These are phyloP conservation scores for Phlebiopsis gigantea DNA, from an alignment of 768 basidiomycete genomes.

Conservation along the genomic window DNA sequence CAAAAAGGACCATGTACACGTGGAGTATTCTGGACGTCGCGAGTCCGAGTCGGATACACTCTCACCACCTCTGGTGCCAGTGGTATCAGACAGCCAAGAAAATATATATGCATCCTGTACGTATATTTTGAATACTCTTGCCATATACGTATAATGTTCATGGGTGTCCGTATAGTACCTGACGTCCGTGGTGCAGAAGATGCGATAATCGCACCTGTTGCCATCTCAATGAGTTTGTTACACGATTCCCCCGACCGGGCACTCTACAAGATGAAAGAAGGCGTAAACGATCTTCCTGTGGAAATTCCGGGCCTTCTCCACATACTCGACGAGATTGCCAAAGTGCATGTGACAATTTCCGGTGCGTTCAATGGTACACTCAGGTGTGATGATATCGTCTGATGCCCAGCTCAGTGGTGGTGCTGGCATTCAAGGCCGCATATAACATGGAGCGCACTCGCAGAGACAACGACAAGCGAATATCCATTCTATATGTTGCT, in stretches of 20 bases:
- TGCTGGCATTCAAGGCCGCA: conserved; percentile 45
- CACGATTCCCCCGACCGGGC: neutral
- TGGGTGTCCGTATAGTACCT: too few relatives aligned
- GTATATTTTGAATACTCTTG: too few relatives aligned
- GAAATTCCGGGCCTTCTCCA: conserved; percentile 23
- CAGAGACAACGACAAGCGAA: conserved; percentile 46
- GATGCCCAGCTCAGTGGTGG: conserved; percentile 30
- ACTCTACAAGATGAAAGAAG: conserved; percentile 12
- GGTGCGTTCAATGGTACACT: conserved; percentile 11
- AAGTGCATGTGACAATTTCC: conserved; percentile 24
- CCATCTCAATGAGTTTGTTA: neutral
- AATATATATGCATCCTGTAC: too few relatives aligned
- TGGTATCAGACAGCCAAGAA: too few relatives aligned
- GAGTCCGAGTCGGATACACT: too few relatives aligned
- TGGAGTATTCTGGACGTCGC: neutral
- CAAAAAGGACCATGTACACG: neutral
- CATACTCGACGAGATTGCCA: conserved; percentile 23
- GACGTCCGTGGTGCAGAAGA: neutral
- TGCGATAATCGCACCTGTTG: neutral
- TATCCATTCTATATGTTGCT: conserved; percentile 39
- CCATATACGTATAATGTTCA: too few relatives aligned
- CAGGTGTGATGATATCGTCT: conserved; percentile 2
- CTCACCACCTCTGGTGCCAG: too few relatives aligned
- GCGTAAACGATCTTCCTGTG: conserved; percentile 20
- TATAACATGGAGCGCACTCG: conserved; percentile 43